Base-by-base conservation (phyloP, 768 basidiomycete species). In the Psilocybe cyanescens region DNA sequence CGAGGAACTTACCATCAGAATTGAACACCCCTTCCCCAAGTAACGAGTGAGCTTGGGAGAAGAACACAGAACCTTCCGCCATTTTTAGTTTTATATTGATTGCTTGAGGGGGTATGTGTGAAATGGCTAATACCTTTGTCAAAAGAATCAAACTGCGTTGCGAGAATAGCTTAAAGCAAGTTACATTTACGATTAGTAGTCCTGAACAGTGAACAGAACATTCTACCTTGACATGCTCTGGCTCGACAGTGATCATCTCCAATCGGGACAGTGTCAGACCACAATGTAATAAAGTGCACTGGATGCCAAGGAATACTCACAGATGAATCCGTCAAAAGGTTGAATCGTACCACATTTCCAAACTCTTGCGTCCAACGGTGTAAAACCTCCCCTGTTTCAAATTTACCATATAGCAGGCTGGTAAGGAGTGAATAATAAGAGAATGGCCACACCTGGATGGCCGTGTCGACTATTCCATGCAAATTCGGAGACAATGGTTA, bases 11-110 rank as follows among this genome's bases (percentile, higher is more conserved):
- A 83, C 85, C 86, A 71, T 88, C 85, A 2, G 80, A 79, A 67
- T 84, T 85, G 72, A 89, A 89, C 0, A 89, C 81, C 0, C 88
- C 88, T 5, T 75, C 76, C 0, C 87, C 88, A 7, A 88, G 74
- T 11, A 85, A 63, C 4, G 79, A 73, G 8, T 69, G 50, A 28
- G 82, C 61, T 64, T 75, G 74, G 2, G 57, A 51, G 16, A 58
- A 66, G 33, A 74, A 63, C 11, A 65, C 51, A 3, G 74, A 65
- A 8, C 78, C 75, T 71, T 24, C 24, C 24, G 24, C 24, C 24
- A 24, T 24, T 24, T 24, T 24, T 24, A 24, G 24, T 24, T 24
- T 24, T 24, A 24, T 24, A 24, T 24, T 24, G 24, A 24, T 24
- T 24, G 24, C 24, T 24, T 24, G 24, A 24, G 24, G 24, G 24